These are phyloP conservation scores for Escallonia rubra DNA, from an alignment of 129 eudicot genomes.

Conservation along the genomic window DNA sequence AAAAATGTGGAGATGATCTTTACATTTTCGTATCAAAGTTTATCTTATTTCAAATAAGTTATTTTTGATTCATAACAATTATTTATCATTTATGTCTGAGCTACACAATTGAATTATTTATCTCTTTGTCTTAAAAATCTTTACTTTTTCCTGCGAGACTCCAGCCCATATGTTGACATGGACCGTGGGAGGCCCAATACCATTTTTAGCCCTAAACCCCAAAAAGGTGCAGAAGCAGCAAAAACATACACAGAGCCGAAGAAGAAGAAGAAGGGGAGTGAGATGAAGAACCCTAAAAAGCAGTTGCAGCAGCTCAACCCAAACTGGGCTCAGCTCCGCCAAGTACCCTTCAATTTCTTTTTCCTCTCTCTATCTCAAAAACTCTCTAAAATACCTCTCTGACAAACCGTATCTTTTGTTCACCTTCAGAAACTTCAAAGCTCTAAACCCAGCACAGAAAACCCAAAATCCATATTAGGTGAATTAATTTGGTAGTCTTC, in stretches of 20 bases:
- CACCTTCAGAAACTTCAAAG: conserved; percentile 35
- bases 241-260: background rate
- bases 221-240: background rate
- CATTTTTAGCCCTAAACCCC: background rate
- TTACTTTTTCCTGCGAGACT: background rate
- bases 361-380: background rate
- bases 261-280: conserved; percentile 7
- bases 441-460: conserved; percentile 22
- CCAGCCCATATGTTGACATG: background rate
- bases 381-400: background rate
- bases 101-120: too few relatives aligned
- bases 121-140: too few relatives aligned
- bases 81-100: background rate
- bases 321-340: conserved; percentile 82
- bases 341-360: conserved; percentile 28
- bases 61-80: too few relatives aligned
- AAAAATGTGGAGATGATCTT: too few relatives aligned
- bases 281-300: conserved; percentile 35
- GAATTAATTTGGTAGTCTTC: background rate
- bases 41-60: too few relatives aligned
- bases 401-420: conserved; percentile 25
- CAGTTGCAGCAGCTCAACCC: conserved; percentile 71
- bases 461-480: conserved; percentile 46
- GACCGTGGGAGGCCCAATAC: background rate
- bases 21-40: too few relatives aligned